Percentiles rank a stretch among this genome's conserved stretches.
These are phyloP conservation scores for Camellia granthamiana DNA, from an alignment of 148 eudicot genomes.

Conservation along the genomic window DNA sequence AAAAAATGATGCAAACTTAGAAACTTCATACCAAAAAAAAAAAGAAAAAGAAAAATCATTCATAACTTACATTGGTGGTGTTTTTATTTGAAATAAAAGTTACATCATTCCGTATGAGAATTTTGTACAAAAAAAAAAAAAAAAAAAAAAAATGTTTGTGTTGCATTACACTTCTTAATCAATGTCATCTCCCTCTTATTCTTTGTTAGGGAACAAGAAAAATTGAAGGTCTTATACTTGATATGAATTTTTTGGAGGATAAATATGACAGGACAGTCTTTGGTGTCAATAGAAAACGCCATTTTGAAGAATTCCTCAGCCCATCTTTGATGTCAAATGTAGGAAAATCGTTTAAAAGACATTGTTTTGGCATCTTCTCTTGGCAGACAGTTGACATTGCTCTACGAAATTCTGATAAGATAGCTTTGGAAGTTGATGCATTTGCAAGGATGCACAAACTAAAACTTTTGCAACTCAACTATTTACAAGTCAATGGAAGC, in stretches of 20 bases:
- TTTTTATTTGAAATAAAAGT: no score
- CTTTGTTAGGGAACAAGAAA: not conserved
- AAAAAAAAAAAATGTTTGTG: no score
- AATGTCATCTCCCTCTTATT: not conserved
- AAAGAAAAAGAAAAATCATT: no score
- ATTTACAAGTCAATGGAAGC: not conserved
- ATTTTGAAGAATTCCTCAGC: not conserved
- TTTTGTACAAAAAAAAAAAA: no score
- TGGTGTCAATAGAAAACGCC: not conserved
- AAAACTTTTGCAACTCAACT: not conserved
- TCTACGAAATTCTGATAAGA: not conserved
- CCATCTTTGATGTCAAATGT: not conserved
- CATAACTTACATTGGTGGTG: no score
- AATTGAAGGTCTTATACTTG: not conserved
- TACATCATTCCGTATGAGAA: no score
- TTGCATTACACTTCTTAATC: not conserved
- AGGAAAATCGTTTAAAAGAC: not conserved
- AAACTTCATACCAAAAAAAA: no score
- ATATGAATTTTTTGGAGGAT: not conserved
- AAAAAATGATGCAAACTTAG: no score
- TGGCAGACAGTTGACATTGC: not conserved
- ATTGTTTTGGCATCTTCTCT: not conserved
- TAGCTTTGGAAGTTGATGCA: not conserved
- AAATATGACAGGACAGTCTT: not conserved
- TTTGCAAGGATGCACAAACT: not conserved